Percentiles rank a stretch among this genome's conserved stretches.
phyloP scores from a whole-genome alignment of 2,329 filamentous ascomycete species.

The Microdochium nivale region DNA sequence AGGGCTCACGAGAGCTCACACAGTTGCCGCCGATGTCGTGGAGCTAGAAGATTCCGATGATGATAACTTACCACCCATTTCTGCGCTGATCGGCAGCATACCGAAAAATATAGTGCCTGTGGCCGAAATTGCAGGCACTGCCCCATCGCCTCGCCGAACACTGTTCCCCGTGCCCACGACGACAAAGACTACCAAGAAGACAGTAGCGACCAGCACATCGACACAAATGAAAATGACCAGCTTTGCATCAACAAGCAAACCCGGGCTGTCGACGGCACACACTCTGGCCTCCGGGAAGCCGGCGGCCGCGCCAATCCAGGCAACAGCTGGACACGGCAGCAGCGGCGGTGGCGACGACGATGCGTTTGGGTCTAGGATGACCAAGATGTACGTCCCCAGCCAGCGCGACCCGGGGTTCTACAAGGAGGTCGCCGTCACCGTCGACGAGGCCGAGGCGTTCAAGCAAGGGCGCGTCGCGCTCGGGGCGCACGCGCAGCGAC shows the following conservation, averaged over 20 bases:
- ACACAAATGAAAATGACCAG: neutral
- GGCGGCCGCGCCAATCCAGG: neutral
- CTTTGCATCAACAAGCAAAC: neutral
- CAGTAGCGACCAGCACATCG: neutral
- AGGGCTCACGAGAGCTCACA: constrained; percentile 11
- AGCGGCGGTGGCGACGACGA: constrained; percentile 8
- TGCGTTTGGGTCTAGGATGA: constrained; percentile 14
- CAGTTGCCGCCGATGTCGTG: constrained; percentile 4
- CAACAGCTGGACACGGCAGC: too few species aligned
- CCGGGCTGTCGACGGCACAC: neutral
- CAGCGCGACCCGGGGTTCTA: constrained; percentile 29
- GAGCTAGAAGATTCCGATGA: neutral
- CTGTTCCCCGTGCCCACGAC: neutral
- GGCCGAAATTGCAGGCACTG: neutral
- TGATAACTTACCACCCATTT: constrained; percentile 15
- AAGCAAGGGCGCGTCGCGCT: constrained; percentile 2
- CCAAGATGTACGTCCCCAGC: constrained; percentile 29
- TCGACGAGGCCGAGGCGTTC: constrained; percentile 16
- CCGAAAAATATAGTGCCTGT: neutral
- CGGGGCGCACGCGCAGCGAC: neutral
- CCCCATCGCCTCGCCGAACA: neutral
- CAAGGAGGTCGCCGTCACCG: constrained; percentile 20
- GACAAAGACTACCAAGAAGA: neutral
- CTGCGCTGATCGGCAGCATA: constrained; percentile 6
- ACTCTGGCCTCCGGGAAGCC: neutral